Percentiles rank a stretch among this genome's conserved stretches.
phyloP scores from a whole-genome alignment of 2,329 filamentous ascomycete genomes.

The Fusarium falciforme region DNA sequence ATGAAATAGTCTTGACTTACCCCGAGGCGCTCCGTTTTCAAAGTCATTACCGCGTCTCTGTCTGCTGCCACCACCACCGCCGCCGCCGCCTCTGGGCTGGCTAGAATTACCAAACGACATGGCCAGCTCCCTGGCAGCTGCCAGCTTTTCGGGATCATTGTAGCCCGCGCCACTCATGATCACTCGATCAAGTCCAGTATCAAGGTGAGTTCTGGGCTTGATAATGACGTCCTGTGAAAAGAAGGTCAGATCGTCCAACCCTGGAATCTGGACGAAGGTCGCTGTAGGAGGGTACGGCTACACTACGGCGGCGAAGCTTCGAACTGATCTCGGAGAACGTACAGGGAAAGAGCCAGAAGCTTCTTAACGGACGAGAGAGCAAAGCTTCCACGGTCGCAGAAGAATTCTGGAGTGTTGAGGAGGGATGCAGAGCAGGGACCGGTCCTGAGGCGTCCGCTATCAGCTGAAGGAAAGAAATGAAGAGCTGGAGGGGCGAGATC shows the following conservation, averaged over 20 bases:
- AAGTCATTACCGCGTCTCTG: neutral
- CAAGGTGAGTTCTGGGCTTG: neutral
- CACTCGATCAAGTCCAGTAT: neutral
- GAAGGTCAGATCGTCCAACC: neutral
- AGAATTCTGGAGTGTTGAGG: neutral
- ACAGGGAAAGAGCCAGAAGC: neutral
- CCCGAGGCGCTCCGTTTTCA: slow-evolving; percentile 16
- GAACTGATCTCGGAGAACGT: neutral
- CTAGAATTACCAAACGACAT: slow-evolving; percentile 35
- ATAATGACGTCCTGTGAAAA: neutral
- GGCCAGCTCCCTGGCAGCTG: slow-evolving; percentile 44
- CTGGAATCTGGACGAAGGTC: neutral
- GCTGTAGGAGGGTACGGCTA: neutral
- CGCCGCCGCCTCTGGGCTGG: neutral
- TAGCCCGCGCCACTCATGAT: slow-evolving; percentile 33
- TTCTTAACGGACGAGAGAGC: neutral
- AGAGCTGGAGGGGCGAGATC: neutral
- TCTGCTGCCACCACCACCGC: neutral
- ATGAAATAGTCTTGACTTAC: slow-evolving; percentile 4
- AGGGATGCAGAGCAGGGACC: neutral
- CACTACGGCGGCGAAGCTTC: neutral
- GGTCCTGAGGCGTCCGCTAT: neutral
- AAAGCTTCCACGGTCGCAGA: neutral
- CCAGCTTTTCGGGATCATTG: slow-evolving; percentile 41
- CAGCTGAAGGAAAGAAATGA: neutral